Conservation (phyloP, 2,329 filamentous ascomycete genomes). For the Xylaria multiplex region DNA sequence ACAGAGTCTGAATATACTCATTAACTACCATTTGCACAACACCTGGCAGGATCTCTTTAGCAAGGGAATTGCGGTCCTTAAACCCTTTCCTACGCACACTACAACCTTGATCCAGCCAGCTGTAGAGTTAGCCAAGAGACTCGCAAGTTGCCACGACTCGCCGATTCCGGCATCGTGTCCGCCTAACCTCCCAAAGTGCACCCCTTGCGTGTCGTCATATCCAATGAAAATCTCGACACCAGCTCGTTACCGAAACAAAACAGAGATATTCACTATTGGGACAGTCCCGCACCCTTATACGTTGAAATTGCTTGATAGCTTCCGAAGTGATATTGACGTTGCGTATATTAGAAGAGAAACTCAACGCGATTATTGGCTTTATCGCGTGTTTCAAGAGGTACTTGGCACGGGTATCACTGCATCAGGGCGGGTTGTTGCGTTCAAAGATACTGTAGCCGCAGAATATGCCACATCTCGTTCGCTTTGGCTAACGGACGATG, state of each 20-base stretch:
- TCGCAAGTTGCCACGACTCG: constrained; percentile 78
- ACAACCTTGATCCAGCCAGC: constrained; percentile 77
- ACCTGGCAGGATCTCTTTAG: constrained; percentile 85
- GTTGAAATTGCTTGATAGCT: constrained; percentile 72
- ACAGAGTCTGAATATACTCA: constrained; percentile 73
- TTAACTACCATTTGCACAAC: constrained; percentile 85
- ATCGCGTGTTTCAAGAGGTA: constrained; percentile 74
- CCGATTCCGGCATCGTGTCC: constrained; percentile 83
- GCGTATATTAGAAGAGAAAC: constrained; percentile 74
- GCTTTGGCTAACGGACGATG: constrained; percentile 83
- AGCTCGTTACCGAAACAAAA: constrained; percentile 75
- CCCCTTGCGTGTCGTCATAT: constrained; percentile 73
- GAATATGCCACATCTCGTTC: constrained; percentile 70
- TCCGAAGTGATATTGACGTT: constrained; percentile 69
- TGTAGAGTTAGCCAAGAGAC: constrained; percentile 75
- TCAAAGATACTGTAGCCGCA: constrained; percentile 85
- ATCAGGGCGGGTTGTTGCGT: constrained; percentile 72
- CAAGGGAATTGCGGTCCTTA: constrained; percentile 81
- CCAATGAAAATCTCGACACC: constrained; percentile 75
- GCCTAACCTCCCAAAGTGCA: constrained; percentile 80
- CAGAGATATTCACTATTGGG: constrained; percentile 80
- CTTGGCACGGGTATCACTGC: constrained; percentile 71
- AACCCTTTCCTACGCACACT: constrained; percentile 80
- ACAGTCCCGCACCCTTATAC: constrained; percentile 94
- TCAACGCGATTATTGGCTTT: constrained; percentile 81